Conservation (phyloP, 768 basidiomycete genomes). For the Mycena vulgaris region DNA sequence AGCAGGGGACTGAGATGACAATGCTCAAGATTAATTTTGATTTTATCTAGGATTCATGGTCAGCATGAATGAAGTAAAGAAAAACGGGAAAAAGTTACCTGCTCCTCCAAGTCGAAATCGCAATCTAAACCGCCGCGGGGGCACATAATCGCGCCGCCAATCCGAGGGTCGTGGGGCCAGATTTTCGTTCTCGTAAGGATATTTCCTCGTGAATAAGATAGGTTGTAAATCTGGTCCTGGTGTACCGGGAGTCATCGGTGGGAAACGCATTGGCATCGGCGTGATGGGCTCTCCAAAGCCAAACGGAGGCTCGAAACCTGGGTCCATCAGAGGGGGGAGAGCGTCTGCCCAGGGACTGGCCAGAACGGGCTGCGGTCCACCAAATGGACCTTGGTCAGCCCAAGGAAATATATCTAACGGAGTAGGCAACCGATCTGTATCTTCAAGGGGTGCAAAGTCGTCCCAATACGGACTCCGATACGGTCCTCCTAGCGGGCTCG, state of each 20-base stretch:
- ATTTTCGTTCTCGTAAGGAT: conserved; percentile 14
- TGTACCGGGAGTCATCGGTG: neutral
- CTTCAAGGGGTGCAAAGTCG: neutral
- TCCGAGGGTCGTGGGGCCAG: conserved; percentile 29
- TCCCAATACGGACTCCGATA: neutral
- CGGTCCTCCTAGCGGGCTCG: neutral
- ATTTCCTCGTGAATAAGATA: conserved; percentile 18
- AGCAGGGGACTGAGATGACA: conserved; percentile 28
- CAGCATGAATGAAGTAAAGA: neutral
- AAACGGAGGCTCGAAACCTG: neutral
- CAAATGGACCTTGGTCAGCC: neutral
- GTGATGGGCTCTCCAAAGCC: neutral
- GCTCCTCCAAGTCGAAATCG: conserved; percentile 2
- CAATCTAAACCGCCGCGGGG: conserved; percentile 26
- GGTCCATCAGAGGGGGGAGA: neutral
- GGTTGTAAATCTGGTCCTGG: conserved; percentile 1
- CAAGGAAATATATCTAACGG: neutral
- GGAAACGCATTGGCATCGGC: conserved; percentile 1
- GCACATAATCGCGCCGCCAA: conserved; percentile 34
- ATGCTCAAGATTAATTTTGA: conserved; percentile 24
- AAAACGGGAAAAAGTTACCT: neutral
- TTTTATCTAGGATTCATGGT: neutral
- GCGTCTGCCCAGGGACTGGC: neutral
- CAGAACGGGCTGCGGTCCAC: neutral
- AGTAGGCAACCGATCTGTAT: conserved; percentile 13